Evolutionary conservation across 1,139 yeast genomes (phyloP).

Genomic region (Debaryomycetaceae sp.): DNA sequence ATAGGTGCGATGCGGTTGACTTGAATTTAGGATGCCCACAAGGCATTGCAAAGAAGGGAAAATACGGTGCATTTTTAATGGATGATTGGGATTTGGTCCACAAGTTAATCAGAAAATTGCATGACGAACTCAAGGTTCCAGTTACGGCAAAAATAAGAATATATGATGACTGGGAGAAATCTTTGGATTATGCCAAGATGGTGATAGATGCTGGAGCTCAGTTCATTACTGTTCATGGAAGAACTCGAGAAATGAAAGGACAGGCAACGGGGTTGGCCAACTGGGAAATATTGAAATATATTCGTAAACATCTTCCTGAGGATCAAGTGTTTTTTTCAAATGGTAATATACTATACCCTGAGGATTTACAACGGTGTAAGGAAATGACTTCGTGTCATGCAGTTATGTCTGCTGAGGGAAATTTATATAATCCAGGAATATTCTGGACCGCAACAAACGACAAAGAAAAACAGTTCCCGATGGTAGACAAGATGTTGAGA

Average conservation of each 20-base stretch:
- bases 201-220: slow-evolving; percentile 95
- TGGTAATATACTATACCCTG: slow-evolving; percentile 56
- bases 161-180: slow-evolving; percentile 80
- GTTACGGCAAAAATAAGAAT: slow-evolving; percentile 96
- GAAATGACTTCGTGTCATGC: slow-evolving; percentile 73
- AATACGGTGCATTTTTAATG: slow-evolving; percentile 94
- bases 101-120: slow-evolving; percentile 67
- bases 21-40: slow-evolving; percentile 96
- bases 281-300: slow-evolving; percentile 74
- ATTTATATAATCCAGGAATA: slow-evolving; percentile 88
- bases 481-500: slow-evolving; percentile 78
- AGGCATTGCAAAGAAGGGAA: slow-evolving; percentile 92
- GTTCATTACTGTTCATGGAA: slow-evolving; percentile 89
- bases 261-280: slow-evolving; percentile 94
- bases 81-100: slow-evolving; percentile 92
- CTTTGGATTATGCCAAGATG: slow-evolving; percentile 84
- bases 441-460: slow-evolving; percentile 59
- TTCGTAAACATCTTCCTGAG: slow-evolving; percentile 74
- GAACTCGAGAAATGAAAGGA: slow-evolving; percentile 97
- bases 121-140: slow-evolving; percentile 72
- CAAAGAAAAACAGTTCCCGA: slow-evolving; percentile 68
- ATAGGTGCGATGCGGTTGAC: slow-evolving; percentile 92
- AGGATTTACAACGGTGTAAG: slow-evolving; percentile 50
- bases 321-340: slow-evolving; percentile 91
- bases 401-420: slow-evolving; percentile 97